Evolutionary conservation across 2,329 filamentous ascomycete genomes (phyloP).

Genomic region (Arthroderma sp.): DNA sequence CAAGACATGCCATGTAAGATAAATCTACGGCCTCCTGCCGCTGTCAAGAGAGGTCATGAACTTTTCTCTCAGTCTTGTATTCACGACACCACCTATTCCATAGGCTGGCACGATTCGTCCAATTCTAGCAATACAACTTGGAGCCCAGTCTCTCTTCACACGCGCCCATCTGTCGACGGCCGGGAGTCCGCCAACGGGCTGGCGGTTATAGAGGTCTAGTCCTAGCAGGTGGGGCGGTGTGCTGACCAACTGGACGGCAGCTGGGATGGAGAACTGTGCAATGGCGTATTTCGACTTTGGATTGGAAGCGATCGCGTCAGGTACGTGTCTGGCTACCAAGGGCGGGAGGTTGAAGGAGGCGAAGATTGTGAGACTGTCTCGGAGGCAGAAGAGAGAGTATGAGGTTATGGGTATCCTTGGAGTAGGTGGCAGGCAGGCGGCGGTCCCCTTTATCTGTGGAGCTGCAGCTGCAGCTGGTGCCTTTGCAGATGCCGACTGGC

Average conservation of each 20-base stretch:
- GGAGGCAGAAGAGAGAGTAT: slow-evolving; percentile 65
- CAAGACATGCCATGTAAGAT: background rate
- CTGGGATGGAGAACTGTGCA: slow-evolving; percentile 72
- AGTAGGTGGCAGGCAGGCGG: slow-evolving; percentile 12
- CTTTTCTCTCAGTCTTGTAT: slow-evolving; percentile 54
- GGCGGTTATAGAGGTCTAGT: slow-evolving; percentile 72
- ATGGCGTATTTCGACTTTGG: slow-evolving; percentile 43
- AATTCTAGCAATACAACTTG: slow-evolving; percentile 63
- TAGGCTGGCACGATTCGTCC: slow-evolving; percentile 80
- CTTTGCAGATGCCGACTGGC: slow-evolving; percentile 8
- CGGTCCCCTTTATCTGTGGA: background rate
- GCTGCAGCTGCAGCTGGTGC: slow-evolving; percentile 1
- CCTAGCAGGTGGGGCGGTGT: slow-evolving; percentile 79
- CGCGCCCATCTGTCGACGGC: slow-evolving; percentile 52
- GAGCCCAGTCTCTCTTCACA: slow-evolving; percentile 63
- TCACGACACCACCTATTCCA: slow-evolving; percentile 77
- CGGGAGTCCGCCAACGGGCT: slow-evolving; percentile 30
- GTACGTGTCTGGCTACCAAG: slow-evolving; percentile 58
- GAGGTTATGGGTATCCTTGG: slow-evolving; percentile 53
- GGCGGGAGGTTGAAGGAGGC: slow-evolving; percentile 84
- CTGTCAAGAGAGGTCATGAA: slow-evolving; percentile 54
- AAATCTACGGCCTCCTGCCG: background rate
- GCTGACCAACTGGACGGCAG: slow-evolving; percentile 62
- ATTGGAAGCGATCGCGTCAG: slow-evolving; percentile 39
- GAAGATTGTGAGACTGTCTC: slow-evolving; percentile 83